Percentiles rank a stretch among this genome's conserved stretches.
These are phyloP conservation scores for Thelephora aurantiotincta DNA, from an alignment of 768 basidiomycete genomes.

Conservation along the genomic window DNA sequence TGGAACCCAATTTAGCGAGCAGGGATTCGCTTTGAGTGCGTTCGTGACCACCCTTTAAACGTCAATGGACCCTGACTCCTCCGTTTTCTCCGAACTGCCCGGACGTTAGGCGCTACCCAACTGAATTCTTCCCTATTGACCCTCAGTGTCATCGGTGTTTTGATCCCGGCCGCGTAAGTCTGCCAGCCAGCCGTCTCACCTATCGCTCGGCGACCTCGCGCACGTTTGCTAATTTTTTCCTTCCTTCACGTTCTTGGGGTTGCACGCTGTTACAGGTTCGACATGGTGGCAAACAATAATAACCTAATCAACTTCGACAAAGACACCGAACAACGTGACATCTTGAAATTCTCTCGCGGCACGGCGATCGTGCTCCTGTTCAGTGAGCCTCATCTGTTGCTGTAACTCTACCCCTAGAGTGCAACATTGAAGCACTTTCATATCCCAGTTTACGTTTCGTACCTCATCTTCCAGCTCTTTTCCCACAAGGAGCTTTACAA, in stretches of 20 bases:
- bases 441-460: slow-evolving; percentile 32
- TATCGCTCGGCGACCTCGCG: background rate
- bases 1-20: slow-evolving; percentile 63
- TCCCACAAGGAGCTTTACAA: slow-evolving; percentile 40
- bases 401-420: background rate
- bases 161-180: slow-evolving; percentile 60
- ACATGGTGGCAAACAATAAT: background rate
- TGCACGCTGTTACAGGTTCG: background rate
- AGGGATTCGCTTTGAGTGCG: slow-evolving; percentile 65
- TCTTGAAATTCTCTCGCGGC: background rate
- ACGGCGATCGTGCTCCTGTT: slow-evolving; percentile 35
- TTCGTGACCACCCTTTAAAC: slow-evolving; percentile 4
- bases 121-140: slow-evolving; percentile 64
- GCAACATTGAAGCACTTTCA: background rate
- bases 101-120: slow-evolving; percentile 37
- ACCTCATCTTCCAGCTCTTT: slow-evolving; percentile 42
- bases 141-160: slow-evolving; percentile 66
- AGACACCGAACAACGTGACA: background rate
- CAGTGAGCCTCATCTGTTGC: slow-evolving; percentile 21
- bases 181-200: no score
- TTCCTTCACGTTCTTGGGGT: background rate
- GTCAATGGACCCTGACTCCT: background rate
- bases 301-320: background rate
- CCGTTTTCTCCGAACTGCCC: background rate
- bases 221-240: background rate